Evolutionary conservation across 140 eudicot species (phyloP).

Genomic region (Ambrosia hybrid): DNA sequence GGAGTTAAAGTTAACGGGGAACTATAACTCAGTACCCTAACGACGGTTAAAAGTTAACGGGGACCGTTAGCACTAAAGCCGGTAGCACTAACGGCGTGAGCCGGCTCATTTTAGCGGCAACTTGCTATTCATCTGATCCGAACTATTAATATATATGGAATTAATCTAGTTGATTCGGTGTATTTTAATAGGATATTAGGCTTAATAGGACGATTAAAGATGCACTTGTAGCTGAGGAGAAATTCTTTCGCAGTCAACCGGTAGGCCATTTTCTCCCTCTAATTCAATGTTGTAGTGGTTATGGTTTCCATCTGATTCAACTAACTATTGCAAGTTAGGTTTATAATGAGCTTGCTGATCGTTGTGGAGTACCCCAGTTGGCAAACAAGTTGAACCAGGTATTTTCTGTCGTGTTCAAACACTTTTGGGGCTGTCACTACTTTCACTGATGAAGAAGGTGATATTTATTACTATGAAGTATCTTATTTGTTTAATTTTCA

Average conservation of each 20-base stretch:
- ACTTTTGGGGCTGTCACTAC: not conserved
- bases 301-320: not conserved
- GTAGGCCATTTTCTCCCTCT: slow-evolving; percentile 35
- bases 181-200: slow-evolving; percentile 61
- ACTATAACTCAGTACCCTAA: too few species aligned
- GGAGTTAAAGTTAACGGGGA: too few species aligned
- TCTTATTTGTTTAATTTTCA: not conserved
- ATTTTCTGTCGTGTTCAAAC: slow-evolving; percentile 5
- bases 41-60: too few species aligned
- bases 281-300: not conserved
- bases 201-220: slow-evolving; percentile 78
- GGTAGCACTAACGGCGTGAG: too few species aligned
- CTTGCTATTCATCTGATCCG: too few species aligned
- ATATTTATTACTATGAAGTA: not conserved
- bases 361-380: slow-evolving; percentile 93
- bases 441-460: not conserved
- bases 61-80: too few species aligned
- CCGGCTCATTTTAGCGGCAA: too few species aligned
- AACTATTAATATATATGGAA: too few species aligned
- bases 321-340: slow-evolving; percentile 44
- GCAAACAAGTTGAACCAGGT: slow-evolving; percentile 98
- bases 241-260: slow-evolving; percentile 89
- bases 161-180: not conserved
- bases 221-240: slow-evolving; percentile 96
- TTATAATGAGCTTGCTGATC: slow-evolving; percentile 88